Base-by-base conservation (phyloP, 805 yeast species). In the Sungouiozyma ichnusensis region DNA sequence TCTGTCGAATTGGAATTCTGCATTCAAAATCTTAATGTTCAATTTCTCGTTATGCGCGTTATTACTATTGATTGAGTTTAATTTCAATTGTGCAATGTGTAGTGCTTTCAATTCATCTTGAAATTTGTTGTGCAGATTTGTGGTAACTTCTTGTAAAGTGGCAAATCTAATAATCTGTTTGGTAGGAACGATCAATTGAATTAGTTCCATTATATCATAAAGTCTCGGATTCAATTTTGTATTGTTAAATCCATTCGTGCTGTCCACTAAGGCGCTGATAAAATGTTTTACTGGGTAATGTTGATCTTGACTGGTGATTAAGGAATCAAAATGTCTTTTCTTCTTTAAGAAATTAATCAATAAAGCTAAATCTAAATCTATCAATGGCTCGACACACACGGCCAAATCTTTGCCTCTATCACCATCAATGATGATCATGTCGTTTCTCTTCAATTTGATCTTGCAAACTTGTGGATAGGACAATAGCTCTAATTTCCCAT, bases 381-480 rank as follows among this genome's bases (percentile, higher is more conserved):
- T 73, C 35, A 70, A 60, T 1, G 90, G 86, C 47, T 80, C 82
- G 19, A 82, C 63, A 35, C 83, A 77, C 74, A 79, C 72, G 9
- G 81, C 88, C 48, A 83, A 60, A 60, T 83, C 94, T 52, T 81
- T 81, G 19, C 94, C 94, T 47, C 94, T 68, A 58, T 83, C 94
- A 41, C 92, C 94, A 64, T 83, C 94, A 44, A 81, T 81, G 16
- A 83, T 76, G 8, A 83, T 82, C 54, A 83, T 68, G 60, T 83
- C 92, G 43, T 73, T 68, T 36, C 73, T 68, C 49, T 69, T 72
- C 48, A 82, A 66, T 41, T 63, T 62, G 39, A 83, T 64, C 52
- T 81, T 81, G 14, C 86, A 75, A 51, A 74, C 76, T 48, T 73
- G 73, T 3, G 87, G 83, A 32, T 77, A 76, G 2, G 85, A 77